Percentiles rank a stretch among this genome's conserved stretches.
Conservation (phyloP, 441 rosid genomes). For the Syzygium malaccense region DNA sequence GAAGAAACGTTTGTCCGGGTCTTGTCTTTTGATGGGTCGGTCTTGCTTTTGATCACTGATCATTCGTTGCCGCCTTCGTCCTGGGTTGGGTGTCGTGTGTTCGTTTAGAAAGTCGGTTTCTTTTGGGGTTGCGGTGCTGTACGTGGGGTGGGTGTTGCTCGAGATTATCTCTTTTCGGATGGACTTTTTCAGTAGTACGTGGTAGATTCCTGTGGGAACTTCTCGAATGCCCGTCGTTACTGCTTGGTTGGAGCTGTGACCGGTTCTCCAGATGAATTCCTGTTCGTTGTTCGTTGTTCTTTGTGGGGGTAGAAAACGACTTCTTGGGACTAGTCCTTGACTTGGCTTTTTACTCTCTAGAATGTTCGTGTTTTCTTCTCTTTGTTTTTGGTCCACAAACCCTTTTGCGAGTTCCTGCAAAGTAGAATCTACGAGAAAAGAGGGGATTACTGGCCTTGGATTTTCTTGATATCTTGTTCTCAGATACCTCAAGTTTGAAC, state of each 20-base stretch:
- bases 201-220: background rate
- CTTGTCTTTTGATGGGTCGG: background rate
- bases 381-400: background rate
- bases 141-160: background rate
- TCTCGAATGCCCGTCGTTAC: background rate
- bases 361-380: background rate
- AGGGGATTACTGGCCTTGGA: background rate
- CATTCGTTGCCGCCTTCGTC: background rate
- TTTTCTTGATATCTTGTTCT: background rate
- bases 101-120: background rate
- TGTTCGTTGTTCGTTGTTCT: background rate
- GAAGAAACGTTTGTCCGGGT: background rate
- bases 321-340: background rate
- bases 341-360: background rate
- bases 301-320: background rate
- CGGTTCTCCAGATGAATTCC: background rate
- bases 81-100: background rate
- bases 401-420: background rate
- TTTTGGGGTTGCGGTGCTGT: background rate
- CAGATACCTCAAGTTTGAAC: background rate
- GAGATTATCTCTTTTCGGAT: background rate
- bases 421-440: background rate
- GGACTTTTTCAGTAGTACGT: background rate
- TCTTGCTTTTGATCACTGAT: background rate
- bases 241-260: background rate